Conservation (phyloP, 441 rosid species). For the Gossypium trilobum region DNA sequence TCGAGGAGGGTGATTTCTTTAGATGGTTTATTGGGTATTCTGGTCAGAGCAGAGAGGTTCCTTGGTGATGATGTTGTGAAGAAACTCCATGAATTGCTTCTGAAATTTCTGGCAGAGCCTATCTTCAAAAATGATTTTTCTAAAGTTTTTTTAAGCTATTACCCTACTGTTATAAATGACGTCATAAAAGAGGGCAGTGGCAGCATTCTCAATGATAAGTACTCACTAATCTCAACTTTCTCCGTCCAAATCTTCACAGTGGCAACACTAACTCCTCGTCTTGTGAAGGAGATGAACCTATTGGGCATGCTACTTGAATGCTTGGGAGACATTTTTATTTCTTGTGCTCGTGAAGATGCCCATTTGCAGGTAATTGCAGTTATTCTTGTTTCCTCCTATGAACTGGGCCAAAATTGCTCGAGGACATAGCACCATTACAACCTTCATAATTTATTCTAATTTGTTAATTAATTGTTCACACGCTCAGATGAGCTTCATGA, state of each 20-base stretch:
- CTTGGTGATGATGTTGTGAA: constrained; percentile 36
- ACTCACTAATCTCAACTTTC: constrained; percentile 56
- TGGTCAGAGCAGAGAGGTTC: constrained; percentile 76
- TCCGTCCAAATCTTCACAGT: constrained; percentile 97
- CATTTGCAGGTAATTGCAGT: constrained; percentile 50
- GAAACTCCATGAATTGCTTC: constrained; percentile 73
- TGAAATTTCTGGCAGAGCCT: constrained; percentile 89
- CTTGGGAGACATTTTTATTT: constrained; percentile 53
- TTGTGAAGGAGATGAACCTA: constrained; percentile 83
- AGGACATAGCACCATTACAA: not conserved
- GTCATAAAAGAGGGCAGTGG: constrained; percentile 50
- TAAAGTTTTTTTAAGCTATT: constrained; percentile 68
- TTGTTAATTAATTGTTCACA: not conserved
- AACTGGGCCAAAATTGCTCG: not conserved
- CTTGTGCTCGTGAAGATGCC: constrained; percentile 74
- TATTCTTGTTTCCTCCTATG: not conserved
- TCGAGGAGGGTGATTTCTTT: constrained; percentile 52
- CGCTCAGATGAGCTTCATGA: constrained; percentile 3
- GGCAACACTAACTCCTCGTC: constrained; percentile 77
- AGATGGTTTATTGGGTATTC: constrained; percentile 58
- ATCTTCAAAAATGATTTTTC: constrained; percentile 84
- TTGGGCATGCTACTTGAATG: constrained; percentile 65
- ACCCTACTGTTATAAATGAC: constrained; percentile 60
- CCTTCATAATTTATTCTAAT: not conserved
- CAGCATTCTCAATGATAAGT: constrained; percentile 38